Evolutionary conservation across 352 stramenopile species (phyloP).

Genomic region (Globisporangium alternatum): DNA sequence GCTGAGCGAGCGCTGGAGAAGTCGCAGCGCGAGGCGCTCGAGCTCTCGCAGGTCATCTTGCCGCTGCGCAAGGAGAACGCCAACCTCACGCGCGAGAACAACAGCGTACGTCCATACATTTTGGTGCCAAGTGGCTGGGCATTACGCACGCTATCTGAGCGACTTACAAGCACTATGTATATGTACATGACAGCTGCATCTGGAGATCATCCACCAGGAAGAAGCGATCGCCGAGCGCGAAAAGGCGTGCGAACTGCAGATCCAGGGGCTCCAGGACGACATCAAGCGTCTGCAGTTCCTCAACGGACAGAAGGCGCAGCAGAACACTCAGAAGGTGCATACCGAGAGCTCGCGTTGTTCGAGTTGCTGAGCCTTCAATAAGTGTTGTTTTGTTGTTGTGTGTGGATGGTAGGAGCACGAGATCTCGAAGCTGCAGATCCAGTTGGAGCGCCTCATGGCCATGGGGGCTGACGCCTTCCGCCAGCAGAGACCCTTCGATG

Average conservation of each 20-base stretch:
- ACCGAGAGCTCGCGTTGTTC: neutral
- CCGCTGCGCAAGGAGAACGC: constrained; percentile 78
- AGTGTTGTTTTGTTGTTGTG: constrained; percentile 4
- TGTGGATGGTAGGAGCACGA: constrained; percentile 45
- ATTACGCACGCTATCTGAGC: no score
- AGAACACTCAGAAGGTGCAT: constrained; percentile 55
- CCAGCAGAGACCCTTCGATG: constrained; percentile 11
- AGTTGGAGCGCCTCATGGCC: constrained; percentile 54
- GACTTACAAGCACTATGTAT: neutral
- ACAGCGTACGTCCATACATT: constrained; percentile 41
- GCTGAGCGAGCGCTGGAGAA: constrained; percentile 47
- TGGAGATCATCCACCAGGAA: constrained; percentile 83
- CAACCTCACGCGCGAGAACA: constrained; percentile 70
- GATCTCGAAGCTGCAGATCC: constrained; percentile 56
- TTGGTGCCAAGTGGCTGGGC: neutral
- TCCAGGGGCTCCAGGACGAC: constrained; percentile 70
- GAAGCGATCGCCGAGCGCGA: constrained; percentile 66
- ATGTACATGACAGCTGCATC: constrained; percentile 33
- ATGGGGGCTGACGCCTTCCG: constrained; percentile 23
- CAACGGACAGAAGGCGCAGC: constrained; percentile 49
- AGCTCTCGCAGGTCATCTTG: constrained; percentile 65
- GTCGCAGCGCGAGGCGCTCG: constrained; percentile 54
- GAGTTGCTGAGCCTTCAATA: neutral
- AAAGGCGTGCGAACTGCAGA: constrained; percentile 54
- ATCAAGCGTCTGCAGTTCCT: constrained; percentile 71